Base-by-base conservation (phyloP, 2,329 filamentous ascomycete genomes). In the Meredithiella fracta region DNA sequence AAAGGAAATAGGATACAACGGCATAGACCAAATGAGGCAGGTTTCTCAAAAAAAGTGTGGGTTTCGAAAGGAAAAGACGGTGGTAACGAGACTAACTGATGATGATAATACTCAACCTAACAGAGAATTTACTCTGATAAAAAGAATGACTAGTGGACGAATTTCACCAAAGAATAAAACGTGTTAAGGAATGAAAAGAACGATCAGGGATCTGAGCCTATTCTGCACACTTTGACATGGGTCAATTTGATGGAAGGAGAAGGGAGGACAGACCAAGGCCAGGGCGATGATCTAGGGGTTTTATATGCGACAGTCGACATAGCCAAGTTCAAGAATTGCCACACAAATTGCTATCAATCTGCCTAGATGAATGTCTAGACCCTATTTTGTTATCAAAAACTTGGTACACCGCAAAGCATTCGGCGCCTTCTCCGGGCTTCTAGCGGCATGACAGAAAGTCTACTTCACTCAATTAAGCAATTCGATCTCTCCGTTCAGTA, bases 81-180 rank as follows among this genome's bases (percentile, higher is more conserved):
- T 25, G 44, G 22, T 25, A 25, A 49, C 20, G 44, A 14, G 15
- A 49, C 20, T 1, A 25, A 49, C 20, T 9, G 44, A 5, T 22
- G 44, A 25, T 25, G 15, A 22, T 49, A n/a, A 6, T 49, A 22
- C 38, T 42, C 38, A 42, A 42, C 38, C 11, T 34, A 51, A 51
- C 49, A 31, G 25, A 50, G 47, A 9, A n/a, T 31, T 17, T 15
- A 51, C 25, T 29, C 23, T 51, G 49, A n/a, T 50, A 2, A 51
- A 17, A 51, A n/a, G 52, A 54, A 31, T 37, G 52, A 54, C 37
- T 31, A 17, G 52, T 17, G 38, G 29, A 54, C 37, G 49, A 44
- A 54, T 17, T 22, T 44, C 37, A 47, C 23, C 17, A 54, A n/a
- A 23, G 23, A 23, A 17, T 40, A 31, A 23, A 29, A 25, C 15